These are phyloP conservation scores for Monosporozyma unispora DNA, from an alignment of 805 yeast species.

Conservation along the genomic window DNA sequence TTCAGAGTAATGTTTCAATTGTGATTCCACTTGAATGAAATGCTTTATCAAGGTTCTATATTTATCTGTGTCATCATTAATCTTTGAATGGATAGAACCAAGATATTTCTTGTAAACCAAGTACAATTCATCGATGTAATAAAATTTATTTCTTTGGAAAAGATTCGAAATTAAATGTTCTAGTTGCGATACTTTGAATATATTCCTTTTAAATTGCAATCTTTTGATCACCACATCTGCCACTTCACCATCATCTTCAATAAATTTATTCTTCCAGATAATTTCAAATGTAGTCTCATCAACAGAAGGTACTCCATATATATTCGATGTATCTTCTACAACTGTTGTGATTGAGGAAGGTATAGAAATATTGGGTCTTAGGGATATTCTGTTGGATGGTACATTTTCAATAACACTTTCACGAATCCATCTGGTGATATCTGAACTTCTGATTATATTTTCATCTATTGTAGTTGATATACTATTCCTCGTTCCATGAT, in stretches of 20 bases:
- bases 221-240: conserved; percentile 8
- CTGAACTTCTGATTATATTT: not conserved
- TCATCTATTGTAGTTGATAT: not conserved
- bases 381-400: not conserved
- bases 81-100: not conserved
- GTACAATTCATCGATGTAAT: conserved; percentile 20
- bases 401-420: conserved; percentile 7
- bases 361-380: not conserved
- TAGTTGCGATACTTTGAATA: conserved; percentile 16
- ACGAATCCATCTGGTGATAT: conserved; percentile 6
- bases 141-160: conserved; percentile 5
- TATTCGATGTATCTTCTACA: not conserved
- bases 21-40: conserved; percentile 14
- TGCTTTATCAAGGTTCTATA: conserved; percentile 10
- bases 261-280: conserved; percentile 16
- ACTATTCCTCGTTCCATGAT: not conserved
- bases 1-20: conserved; percentile 13
- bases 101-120: conserved; percentile 8
- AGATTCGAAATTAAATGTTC: conserved; percentile 10
- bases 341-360: not conserved
- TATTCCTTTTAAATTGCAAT: conserved; percentile 4
- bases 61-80: not conserved
- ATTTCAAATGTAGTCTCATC: conserved; percentile 7
- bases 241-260: conserved; percentile 8
- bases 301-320: conserved; percentile 7